A percentile compares a stretch with the other conserved stretches of the same genome.
phyloP scores from a whole-genome alignment of 768 basidiomycete genomes.

The Pisolithus microcarpus region DNA sequence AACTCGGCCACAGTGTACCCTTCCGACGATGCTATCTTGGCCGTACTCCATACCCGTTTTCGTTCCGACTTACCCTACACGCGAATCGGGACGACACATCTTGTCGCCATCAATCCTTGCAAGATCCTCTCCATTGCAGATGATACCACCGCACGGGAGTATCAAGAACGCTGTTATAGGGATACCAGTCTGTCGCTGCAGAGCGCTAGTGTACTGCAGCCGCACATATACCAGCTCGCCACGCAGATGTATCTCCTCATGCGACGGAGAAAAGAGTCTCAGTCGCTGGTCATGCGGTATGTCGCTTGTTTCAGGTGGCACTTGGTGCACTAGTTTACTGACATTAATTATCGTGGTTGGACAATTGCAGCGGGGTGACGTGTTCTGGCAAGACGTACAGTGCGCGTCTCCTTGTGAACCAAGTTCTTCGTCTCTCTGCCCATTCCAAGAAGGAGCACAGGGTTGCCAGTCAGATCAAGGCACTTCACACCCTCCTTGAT shows the following conservation, averaged over 20 bases:
- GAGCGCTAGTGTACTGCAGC: slow-evolving; percentile 61
- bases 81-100: slow-evolving; percentile 58
- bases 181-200: slow-evolving; percentile 58
- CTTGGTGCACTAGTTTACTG: slow-evolving; percentile 1
- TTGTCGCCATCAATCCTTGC: slow-evolving; percentile 83
- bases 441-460: slow-evolving; percentile 71
- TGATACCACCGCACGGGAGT: slow-evolving; percentile 76
- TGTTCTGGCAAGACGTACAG: slow-evolving; percentile 81
- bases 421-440: slow-evolving; percentile 75
- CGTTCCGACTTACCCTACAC: slow-evolving; percentile 83
- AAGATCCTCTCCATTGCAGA: slow-evolving; percentile 72
- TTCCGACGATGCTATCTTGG: slow-evolving; percentile 74
- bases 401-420: slow-evolving; percentile 65
- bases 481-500: slow-evolving; percentile 70
- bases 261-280: slow-evolving; percentile 68
- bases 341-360: slow-evolving; percentile 1
- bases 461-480: slow-evolving; percentile 69
- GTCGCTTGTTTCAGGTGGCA: slow-evolving; percentile 15
- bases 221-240: slow-evolving; percentile 85
- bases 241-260: slow-evolving; percentile 77
- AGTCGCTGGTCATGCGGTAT: slow-evolving; percentile 72
- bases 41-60: slow-evolving; percentile 78
- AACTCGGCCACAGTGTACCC: slow-evolving; percentile 73
- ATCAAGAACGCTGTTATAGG: slow-evolving; percentile 76
- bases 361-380: slow-evolving; percentile 65